Evolutionary conservation across 768 basidiomycete genomes (phyloP).

Genomic region (Podaxis carcinomalis): DNA sequence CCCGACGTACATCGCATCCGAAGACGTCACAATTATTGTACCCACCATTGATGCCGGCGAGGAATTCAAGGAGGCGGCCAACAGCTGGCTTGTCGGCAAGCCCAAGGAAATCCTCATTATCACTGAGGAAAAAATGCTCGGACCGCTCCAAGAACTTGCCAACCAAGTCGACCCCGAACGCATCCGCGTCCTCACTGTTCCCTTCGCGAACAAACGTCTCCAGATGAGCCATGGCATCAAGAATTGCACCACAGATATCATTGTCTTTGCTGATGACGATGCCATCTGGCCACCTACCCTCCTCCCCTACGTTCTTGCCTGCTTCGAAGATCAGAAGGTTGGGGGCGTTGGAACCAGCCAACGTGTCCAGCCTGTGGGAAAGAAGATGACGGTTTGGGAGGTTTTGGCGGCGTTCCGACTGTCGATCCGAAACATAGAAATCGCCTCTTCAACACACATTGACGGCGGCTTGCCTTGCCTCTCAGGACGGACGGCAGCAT

Average conservation of each 20-base stretch:
- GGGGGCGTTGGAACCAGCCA: slow-evolving; percentile 92
- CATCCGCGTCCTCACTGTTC: slow-evolving; percentile 86
- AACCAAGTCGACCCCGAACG: slow-evolving; percentile 79
- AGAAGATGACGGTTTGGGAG: slow-evolving; percentile 89
- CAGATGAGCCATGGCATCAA: slow-evolving; percentile 95
- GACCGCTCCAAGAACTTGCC: slow-evolving; percentile 85
- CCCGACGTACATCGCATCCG: slow-evolving; percentile 84
- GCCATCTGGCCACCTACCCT: slow-evolving; percentile 94
- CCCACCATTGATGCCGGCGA: slow-evolving; percentile 96
- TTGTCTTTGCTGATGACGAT: slow-evolving; percentile 93
- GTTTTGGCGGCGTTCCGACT: slow-evolving; percentile 91
- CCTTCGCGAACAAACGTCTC: slow-evolving; percentile 89
- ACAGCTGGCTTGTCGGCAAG: slow-evolving; percentile 88
- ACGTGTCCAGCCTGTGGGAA: slow-evolving; percentile 77
- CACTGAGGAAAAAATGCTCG: slow-evolving; percentile 86
- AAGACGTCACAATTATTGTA: slow-evolving; percentile 96
- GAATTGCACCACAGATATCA: slow-evolving; percentile 87
- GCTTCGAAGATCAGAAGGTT: slow-evolving; percentile 91
- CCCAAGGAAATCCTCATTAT: slow-evolving; percentile 76
- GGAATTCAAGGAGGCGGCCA: slow-evolving; percentile 91
- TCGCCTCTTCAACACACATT: slow-evolving; percentile 83
- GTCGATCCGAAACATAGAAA: slow-evolving; percentile 93
- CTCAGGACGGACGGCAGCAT: slow-evolving; percentile 90
- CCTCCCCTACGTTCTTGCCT: slow-evolving; percentile 83
- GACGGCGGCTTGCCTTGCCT: slow-evolving; percentile 91